Conservation (phyloP, 257 asterid species). For the Plantago ovata region DNA sequence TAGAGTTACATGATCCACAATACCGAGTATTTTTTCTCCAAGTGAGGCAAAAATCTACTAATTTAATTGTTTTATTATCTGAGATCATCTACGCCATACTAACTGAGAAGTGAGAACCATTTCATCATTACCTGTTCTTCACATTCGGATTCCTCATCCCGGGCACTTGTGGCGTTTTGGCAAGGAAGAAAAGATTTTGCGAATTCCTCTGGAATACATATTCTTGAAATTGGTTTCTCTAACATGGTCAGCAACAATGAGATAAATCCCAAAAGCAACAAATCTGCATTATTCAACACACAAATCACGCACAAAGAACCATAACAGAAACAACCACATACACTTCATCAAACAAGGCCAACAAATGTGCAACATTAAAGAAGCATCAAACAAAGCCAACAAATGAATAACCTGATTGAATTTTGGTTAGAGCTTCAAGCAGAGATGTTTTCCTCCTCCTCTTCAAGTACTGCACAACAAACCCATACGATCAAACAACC, state of each 20-base stretch:
- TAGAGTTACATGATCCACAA: no score
- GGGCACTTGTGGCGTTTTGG: slow-evolving; percentile 22
- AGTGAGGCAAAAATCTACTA: no score
- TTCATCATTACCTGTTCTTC: slow-evolving; percentile 31
- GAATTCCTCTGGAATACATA: slow-evolving; percentile 42
- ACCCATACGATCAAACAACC: background rate
- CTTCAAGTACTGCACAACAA: slow-evolving; percentile 42
- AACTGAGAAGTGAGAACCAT: background rate
- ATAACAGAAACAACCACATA: background rate
- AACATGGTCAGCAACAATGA: slow-evolving; percentile 55
- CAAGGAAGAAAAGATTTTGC: slow-evolving; percentile 67
- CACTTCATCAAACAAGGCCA: no score
- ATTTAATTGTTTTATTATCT: background rate
- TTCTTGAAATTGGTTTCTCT: slow-evolving; percentile 47
- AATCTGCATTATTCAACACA: slow-evolving; percentile 36
- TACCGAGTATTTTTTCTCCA: no score
- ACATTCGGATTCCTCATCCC: slow-evolving; percentile 47
- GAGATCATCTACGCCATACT: background rate
- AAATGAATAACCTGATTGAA: slow-evolving; percentile 46
- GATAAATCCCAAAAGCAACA: slow-evolving; percentile 75
- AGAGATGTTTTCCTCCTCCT: slow-evolving; percentile 50
- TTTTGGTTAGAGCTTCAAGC: slow-evolving; percentile 51
- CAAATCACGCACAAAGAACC: background rate
- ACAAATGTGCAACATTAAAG: no score
- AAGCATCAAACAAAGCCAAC: no score